These are phyloP conservation scores for Phylloporus sp. DNA, from an alignment of 768 basidiomycete species.

Conservation along the genomic window DNA sequence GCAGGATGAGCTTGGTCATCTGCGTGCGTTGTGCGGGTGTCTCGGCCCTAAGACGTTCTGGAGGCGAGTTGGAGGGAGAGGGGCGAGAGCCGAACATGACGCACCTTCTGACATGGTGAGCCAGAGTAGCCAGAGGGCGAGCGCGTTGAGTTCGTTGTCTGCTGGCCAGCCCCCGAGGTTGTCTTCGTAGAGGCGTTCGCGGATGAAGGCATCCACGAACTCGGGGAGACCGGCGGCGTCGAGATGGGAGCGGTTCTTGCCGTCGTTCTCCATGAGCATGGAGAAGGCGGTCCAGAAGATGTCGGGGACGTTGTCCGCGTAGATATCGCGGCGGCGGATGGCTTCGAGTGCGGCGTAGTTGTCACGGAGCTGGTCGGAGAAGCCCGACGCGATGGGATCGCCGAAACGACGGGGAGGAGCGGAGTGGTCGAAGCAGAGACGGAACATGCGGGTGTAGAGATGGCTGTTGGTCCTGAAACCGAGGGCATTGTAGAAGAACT, in stretches of 20 bases:
- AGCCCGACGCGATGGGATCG: conserved; percentile 34
- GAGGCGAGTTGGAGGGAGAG: conserved; percentile 13
- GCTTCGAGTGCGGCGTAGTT: conserved; percentile 32
- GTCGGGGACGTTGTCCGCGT: conserved; percentile 28
- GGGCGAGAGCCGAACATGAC: conserved; percentile 14
- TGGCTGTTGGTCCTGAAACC: conserved; percentile 16
- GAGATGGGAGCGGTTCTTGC: conserved; percentile 57
- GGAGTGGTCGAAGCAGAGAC: conserved; percentile 50
- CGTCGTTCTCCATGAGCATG: conserved; percentile 66
- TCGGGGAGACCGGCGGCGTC: conserved; percentile 45
- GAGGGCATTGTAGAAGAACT: conserved; percentile 37
- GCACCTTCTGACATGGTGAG: conserved; percentile 49
- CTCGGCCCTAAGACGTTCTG: conserved; percentile 30
- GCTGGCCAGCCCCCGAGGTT: conserved; percentile 52
- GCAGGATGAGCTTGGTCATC: conserved; percentile 36
- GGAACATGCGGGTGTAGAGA: conserved; percentile 55
- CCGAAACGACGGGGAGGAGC: conserved; percentile 52
- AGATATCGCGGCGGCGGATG: conserved; percentile 32
- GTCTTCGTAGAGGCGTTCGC: conserved; percentile 43
- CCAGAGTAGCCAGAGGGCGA: conserved; percentile 65
- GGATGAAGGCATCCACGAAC: conserved; percentile 45
- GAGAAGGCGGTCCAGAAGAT: conserved; percentile 48
- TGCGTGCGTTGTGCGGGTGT: conserved; percentile 25
- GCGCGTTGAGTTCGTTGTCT: conserved; percentile 46
- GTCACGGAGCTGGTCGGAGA: conserved; percentile 37